Conservation (phyloP, 2,329 filamentous ascomycete species). For the Clonostachys chloroleuca region DNA sequence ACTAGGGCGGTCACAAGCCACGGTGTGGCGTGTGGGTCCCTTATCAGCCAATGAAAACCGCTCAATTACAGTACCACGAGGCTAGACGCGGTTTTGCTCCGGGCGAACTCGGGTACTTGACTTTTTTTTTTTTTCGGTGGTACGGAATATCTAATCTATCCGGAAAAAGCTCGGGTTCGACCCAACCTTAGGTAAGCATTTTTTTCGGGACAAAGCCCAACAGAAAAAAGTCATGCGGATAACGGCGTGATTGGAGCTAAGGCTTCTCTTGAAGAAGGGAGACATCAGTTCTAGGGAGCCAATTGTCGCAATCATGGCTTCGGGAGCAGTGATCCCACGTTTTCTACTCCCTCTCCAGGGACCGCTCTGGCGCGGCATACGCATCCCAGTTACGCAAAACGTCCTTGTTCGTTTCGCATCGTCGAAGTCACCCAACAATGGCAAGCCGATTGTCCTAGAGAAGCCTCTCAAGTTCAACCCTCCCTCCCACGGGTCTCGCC, state of each 20-base stretch:
- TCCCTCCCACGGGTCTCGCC: conserved; percentile 77
- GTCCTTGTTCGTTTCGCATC: conserved; percentile 27
- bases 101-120: conserved; percentile 26
- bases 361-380: conserved; percentile 45
- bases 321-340: conserved; percentile 53
- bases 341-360: conserved; percentile 64
- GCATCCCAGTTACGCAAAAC: conserved; percentile 25
- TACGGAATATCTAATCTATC: neutral
- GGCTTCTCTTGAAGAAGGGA: neutral
- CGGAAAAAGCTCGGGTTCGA: neutral
- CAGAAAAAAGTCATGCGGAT: too few relatives aligned
- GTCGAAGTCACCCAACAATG: conserved; percentile 3
- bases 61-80: conserved; percentile 23
- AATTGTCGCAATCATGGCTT: conserved; percentile 29
- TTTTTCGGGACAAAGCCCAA: too few relatives aligned
- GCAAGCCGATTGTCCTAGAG: conserved; percentile 68
- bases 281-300: neutral
- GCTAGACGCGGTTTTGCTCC: conserved; percentile 9
- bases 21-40: neutral
- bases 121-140: neutral
- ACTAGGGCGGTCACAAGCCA: neutral
- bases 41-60: conserved; percentile 26
- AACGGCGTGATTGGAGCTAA: too few relatives aligned
- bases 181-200: neutral
- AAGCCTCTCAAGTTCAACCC: conserved; percentile 89